Conservation (phyloP, 2,329 filamentous ascomycete genomes). For the Geosmithia putterillii region DNA sequence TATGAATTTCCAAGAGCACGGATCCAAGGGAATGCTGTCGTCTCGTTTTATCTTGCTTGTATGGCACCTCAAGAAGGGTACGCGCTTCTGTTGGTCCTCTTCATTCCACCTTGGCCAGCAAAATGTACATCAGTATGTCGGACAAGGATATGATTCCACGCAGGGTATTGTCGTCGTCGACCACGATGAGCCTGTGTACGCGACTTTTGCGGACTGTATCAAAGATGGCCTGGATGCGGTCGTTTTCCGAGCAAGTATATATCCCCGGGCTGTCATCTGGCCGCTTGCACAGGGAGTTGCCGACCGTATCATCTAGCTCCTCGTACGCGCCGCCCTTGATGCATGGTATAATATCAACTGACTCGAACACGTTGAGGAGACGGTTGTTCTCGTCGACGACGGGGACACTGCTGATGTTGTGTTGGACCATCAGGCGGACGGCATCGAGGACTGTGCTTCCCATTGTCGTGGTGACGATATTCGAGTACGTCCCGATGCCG, state of each 20-base stretch:
- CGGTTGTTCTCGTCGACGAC: conserved; percentile 68
- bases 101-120: conserved; percentile 56
- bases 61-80: not conserved
- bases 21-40: not conserved
- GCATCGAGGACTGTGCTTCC: conserved; percentile 85
- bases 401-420: conserved; percentile 89
- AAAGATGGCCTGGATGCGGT: conserved; percentile 90
- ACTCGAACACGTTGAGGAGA: conserved; percentile 93
- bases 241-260: conserved; percentile 86
- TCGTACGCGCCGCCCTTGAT: conserved; percentile 93
- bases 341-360: conserved; percentile 90
- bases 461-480: conserved; percentile 77
- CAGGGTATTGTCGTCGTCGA: conserved; percentile 78
- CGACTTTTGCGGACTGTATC: conserved; percentile 92
- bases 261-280: conserved; percentile 91
- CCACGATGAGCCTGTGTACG: conserved; percentile 84
- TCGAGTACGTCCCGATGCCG: conserved; percentile 70
- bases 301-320: conserved; percentile 73
- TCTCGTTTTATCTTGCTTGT: not conserved
- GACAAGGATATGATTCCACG: conserved; percentile 87
- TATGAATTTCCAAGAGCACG: not conserved
- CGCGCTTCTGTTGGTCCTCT: not conserved
- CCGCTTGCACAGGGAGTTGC: conserved; percentile 77
- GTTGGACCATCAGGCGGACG: conserved; percentile 83
- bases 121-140: conserved; percentile 90